Evolutionary conservation across 2,329 filamentous ascomycete genomes (phyloP).

Genomic region (Trichophyton mentagrophytes): DNA sequence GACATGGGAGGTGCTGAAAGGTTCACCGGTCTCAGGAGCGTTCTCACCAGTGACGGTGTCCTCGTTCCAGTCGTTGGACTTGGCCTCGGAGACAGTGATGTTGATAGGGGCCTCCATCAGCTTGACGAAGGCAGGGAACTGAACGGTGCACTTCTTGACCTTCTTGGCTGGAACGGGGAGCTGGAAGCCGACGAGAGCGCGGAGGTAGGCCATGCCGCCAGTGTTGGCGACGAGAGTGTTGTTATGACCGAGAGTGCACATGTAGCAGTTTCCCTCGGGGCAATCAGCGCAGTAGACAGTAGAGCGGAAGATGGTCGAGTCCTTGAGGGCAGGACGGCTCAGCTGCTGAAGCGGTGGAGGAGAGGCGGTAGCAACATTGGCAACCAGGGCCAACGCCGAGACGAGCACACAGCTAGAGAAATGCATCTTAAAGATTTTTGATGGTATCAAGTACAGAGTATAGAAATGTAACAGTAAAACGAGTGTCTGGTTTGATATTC

Average conservation of each 20-base stretch:
- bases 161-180: neutral
- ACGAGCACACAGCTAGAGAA: neutral
- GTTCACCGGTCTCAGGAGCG: neutral
- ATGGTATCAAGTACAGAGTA: neutral
- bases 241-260: conserved; percentile 2
- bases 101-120: neutral
- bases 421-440: neutral
- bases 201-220: neutral
- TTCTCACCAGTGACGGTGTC: neutral
- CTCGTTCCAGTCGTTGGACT: conserved; percentile 2
- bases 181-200: conserved; percentile 2
- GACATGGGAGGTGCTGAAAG: neutral
- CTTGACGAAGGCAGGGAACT: conserved; percentile 5
- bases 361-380: neutral
- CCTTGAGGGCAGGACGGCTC: conserved; percentile 1
- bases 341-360: neutral
- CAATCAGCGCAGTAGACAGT: conserved; percentile 1
- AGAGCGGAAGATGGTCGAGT: conserved; percentile 4
- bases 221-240: neutral
- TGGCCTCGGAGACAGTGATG: neutral
- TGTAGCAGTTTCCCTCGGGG: conserved; percentile 5
- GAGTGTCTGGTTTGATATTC: neutral
- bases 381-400: neutral
- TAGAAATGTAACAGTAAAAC: neutral
- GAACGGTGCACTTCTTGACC: conserved; percentile 4